Evolutionary conservation across 2,329 filamentous ascomycete genomes (phyloP), one percentile per base, ranked within the genome.

Genomic region (Ascochyta lentis): DNA sequence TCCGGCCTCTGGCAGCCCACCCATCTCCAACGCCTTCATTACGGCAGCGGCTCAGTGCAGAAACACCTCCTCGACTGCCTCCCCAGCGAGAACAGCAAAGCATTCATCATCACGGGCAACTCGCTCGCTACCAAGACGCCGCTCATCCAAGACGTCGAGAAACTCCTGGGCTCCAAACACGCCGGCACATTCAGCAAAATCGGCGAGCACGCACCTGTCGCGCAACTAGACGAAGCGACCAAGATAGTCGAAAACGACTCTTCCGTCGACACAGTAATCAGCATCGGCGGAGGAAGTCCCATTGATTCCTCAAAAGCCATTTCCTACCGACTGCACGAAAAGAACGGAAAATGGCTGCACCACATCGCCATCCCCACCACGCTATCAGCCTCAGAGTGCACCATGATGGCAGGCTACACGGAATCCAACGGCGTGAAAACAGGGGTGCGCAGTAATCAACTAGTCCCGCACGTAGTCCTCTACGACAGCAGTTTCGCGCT

Each of bases 181-280:
- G 83, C 81, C 2, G 81, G 81, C 55, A 85, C 83, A 0, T 85
- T 84, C 65, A 75, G 75, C 59, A 80, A 80, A 60, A 85, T 86
- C 55, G 79, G 79, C 44, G 79, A 85, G 61, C 83, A 85, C 67
- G 82, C 82, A 3, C 83, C 83, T 1, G 74, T 84, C n/a, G 79
- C 79, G 3, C 73, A 84, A 40, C 74, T 85, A 1, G 82, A 84
- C 62, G 76, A 82, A 61, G 82, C 83, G 1, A 82, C 80, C 1
- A 69, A 78, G 12, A 60, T 78, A 1, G 80, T 85, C 6, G 60
- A 73, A 40, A 70, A 77, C 15, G 80, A 84, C 57, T 42, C 63
- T 2, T 71, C 62, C 31, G 80, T 85, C 47, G 83, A 85, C 64
- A 84, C 82, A 0, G 77, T 86, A 40, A 82, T 86, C 54, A 78